Conservation (phyloP, 2,329 filamentous ascomycete species). For the Talaromyces pinophilus region DNA sequence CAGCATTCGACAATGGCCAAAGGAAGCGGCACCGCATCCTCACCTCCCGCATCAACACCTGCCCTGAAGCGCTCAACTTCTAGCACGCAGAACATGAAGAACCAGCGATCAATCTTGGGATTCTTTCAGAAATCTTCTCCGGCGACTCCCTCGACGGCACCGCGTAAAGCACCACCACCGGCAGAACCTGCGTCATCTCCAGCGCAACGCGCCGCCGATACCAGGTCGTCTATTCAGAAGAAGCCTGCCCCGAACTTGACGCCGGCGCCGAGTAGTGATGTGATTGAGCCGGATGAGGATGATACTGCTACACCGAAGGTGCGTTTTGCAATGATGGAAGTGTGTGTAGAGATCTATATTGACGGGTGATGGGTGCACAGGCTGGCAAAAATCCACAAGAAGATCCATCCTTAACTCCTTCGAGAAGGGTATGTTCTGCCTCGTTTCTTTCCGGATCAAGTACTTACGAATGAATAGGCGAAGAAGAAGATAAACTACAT, state of each 20-base stretch:
- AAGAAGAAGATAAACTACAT: slow-evolving; percentile 72
- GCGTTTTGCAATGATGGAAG: slow-evolving; percentile 46
- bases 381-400: slow-evolving; percentile 42
- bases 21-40: slow-evolving; percentile 38
- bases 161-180: slow-evolving; percentile 28
- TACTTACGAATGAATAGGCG: slow-evolving; percentile 42
- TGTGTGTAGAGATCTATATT: slow-evolving; percentile 38
- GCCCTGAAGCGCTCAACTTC: slow-evolving; percentile 44
- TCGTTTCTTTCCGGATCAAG: not conserved
- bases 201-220: slow-evolving; percentile 36
- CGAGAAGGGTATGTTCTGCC: slow-evolving; percentile 64
- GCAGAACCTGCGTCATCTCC: slow-evolving; percentile 42
- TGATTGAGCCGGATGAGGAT: slow-evolving; percentile 65
- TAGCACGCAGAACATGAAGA: slow-evolving; percentile 54
- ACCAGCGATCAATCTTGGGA: slow-evolving; percentile 71
- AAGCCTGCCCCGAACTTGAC: slow-evolving; percentile 58
- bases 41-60: slow-evolving; percentile 40
- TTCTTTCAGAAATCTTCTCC: slow-evolving; percentile 69
- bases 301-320: slow-evolving; percentile 44
- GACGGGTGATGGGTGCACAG: not conserved
- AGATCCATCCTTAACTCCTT: slow-evolving; percentile 66
- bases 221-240: slow-evolving; percentile 40
- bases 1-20: slow-evolving; percentile 38
- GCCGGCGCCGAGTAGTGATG: slow-evolving; percentile 79
- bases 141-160: slow-evolving; percentile 40